Evolutionary conservation across 306 rosid species (phyloP).

Genomic region (Abrus pulchellus): DNA sequence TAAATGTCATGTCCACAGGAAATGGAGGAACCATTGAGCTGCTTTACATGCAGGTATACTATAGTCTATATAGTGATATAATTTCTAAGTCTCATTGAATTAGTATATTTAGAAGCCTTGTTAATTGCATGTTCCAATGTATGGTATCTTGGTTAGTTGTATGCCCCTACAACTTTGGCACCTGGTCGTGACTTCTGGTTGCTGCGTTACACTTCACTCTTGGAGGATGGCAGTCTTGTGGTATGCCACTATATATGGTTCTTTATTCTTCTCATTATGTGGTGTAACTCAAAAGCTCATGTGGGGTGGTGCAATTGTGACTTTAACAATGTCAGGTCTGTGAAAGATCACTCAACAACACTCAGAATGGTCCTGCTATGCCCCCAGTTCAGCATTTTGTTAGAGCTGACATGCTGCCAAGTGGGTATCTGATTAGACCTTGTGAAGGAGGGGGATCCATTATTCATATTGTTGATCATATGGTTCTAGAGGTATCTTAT

Average conservation of each 20-base stretch:
- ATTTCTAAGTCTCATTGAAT: neutral
- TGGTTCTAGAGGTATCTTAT: constrained; percentile 81
- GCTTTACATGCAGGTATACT: constrained; percentile 90
- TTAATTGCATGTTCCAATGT: constrained; percentile 31
- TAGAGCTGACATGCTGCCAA: constrained; percentile 92
- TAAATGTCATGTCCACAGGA: constrained; percentile 83
- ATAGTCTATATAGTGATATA: neutral
- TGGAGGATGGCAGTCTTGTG: constrained; percentile 99
- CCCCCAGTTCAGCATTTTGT: constrained; percentile 92
- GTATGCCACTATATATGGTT: constrained; percentile 50
- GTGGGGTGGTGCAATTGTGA: neutral
- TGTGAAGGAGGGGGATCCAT: constrained; percentile 99
- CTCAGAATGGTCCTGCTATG: constrained; percentile 96
- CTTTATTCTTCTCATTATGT: too few relatives aligned
- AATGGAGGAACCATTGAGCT: constrained; percentile 96
- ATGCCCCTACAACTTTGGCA: constrained; percentile 97
- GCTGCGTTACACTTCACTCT: constrained; percentile 92
- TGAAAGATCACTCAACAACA: constrained; percentile 98
- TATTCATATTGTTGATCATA: constrained; percentile 92
- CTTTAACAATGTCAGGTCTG: constrained; percentile 69
- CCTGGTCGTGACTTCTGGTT: constrained; percentile 99
- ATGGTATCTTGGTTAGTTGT: constrained; percentile 64
- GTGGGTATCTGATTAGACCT: constrained; percentile 94
- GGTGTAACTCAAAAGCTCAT: neutral
- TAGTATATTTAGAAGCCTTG: constrained; percentile 5